Evolutionary conservation across 306 rosid species (phyloP).

Genomic region (Dalbergia cochinchinensis): DNA sequence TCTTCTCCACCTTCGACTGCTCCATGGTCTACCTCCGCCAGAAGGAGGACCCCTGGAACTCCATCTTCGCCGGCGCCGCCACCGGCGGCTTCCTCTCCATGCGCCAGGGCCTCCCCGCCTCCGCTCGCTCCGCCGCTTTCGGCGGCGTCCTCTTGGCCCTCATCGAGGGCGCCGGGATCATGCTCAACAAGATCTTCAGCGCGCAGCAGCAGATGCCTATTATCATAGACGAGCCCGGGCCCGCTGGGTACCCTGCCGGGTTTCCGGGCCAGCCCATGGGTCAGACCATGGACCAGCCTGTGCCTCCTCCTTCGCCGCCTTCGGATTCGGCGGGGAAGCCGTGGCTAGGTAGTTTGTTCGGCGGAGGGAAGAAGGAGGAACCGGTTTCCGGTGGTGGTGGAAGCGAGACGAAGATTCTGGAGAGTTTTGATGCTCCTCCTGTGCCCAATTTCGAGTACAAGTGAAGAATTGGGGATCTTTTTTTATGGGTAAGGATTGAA

Average conservation of each 20-base stretch:
- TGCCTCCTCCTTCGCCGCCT: slow-evolving; percentile 8
- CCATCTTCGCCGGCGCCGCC: slow-evolving; percentile 85
- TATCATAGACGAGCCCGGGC: slow-evolving; percentile 63
- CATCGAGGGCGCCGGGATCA: slow-evolving; percentile 92
- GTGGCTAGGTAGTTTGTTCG: slow-evolving; percentile 68
- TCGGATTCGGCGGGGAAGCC: slow-evolving; percentile 34
- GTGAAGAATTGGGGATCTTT: slow-evolving; percentile 41
- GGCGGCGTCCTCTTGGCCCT: slow-evolving; percentile 80
- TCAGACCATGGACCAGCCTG: neutral
- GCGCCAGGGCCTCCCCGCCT: slow-evolving; percentile 76
- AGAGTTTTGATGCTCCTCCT: slow-evolving; percentile 95
- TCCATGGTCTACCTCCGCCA: slow-evolving; percentile 84
- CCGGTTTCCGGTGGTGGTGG: slow-evolving; percentile 50
- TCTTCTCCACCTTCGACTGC: slow-evolving; percentile 89
- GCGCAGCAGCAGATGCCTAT: slow-evolving; percentile 73
- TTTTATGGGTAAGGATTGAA: slow-evolving; percentile 24
- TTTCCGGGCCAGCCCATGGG: slow-evolving; percentile 46
- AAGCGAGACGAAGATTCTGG: slow-evolving; percentile 87
- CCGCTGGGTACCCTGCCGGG: slow-evolving; percentile 49
- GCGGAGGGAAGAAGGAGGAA: slow-evolving; percentile 64
- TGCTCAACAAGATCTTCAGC: slow-evolving; percentile 72
- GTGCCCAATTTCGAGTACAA: slow-evolving; percentile 87
- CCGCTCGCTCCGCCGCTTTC: slow-evolving; percentile 67
- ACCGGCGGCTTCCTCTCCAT: slow-evolving; percentile 86
- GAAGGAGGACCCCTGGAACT: slow-evolving; percentile 97